Base-by-base conservation (phyloP, 176 grass and related monocot species). In the Hordeum marinum region DNA sequence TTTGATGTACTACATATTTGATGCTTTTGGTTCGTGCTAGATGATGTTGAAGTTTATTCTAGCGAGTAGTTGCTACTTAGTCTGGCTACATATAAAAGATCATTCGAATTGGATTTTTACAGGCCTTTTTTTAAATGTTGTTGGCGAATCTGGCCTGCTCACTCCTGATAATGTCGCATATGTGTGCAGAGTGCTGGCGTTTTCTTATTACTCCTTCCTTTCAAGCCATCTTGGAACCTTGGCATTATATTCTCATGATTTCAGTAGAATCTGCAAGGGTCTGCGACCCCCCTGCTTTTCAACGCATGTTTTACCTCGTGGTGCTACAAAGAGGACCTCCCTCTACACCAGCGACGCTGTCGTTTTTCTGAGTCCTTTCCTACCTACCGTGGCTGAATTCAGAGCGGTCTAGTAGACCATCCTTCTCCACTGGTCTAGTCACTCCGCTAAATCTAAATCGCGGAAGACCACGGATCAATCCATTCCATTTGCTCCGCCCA, bases 91-190 rank as follows among this genome's bases (percentile, higher is more conserved):
- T 29, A 29, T 29, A 29, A 29, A 29, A 29, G 29, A 29, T 29
- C 29, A 29, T 29, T 29, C 29, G 29, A 29, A 61, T 78, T 55
- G 18, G 23, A 39, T 20, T 59, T 31, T 54, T 14, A 21, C 26
- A 54, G n/a, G 17, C 42, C 80, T 75, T 57, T 78, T 88, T 83
- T 52, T 84, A 68, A 68, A 97, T 92, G 88, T 97, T 69, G 95
- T 94, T 41, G 95, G 90, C 21, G 95, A 97, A 86, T 97, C 95
- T 34, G 95, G 90, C 6, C 39, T 97, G 55, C 94, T 97, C 76
- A 85, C 55, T 45, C 90, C 92, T 3, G 84, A 78, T 75, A 88
- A 97, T 73, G 85, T 94, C 82, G 88, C 92, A 65, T 94, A 92
- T 80, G 88, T 92, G 68, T 92, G 46, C 46, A 94, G 61, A 89